Percentiles rank a stretch among this genome's conserved stretches.
phyloP scores from a whole-genome alignment of 805 yeast genomes.

The Spathaspora girioi region DNA sequence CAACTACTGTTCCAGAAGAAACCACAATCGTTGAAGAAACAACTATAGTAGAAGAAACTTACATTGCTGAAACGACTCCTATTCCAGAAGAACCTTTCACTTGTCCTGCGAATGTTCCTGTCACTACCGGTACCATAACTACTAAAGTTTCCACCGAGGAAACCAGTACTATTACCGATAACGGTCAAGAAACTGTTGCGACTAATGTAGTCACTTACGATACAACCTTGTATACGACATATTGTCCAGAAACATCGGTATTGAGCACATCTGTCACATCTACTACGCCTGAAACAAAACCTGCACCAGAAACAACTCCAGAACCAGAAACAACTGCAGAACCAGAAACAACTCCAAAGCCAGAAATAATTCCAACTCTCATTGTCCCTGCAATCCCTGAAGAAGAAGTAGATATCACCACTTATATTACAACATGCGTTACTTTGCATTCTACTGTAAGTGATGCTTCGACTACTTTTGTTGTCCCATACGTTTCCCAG shows the following conservation, averaged over 20 bases:
- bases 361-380: neutral
- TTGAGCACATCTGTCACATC: neutral
- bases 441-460: neutral
- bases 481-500: neutral
- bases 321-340: neutral
- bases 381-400: neutral
- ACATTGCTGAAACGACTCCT: neutral
- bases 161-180: neutral
- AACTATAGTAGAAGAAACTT: neutral
- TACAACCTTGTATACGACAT: neutral
- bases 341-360: neutral
- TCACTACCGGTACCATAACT: neutral
- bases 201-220: neutral
- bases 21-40: neutral
- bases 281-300: neutral
- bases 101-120: neutral
- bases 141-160: neutral
- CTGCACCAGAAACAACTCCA: neutral
- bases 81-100: neutral
- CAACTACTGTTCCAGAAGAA: neutral
- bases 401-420: neutral
- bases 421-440: neutral
- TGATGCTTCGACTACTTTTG: neutral
- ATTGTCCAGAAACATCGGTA: neutral
- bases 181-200: constrained; percentile 1